Evolutionary conservation across 495 filamentous ascomycete genomes (phyloP).

Genomic region (Annulohypoxylon moriforme): DNA sequence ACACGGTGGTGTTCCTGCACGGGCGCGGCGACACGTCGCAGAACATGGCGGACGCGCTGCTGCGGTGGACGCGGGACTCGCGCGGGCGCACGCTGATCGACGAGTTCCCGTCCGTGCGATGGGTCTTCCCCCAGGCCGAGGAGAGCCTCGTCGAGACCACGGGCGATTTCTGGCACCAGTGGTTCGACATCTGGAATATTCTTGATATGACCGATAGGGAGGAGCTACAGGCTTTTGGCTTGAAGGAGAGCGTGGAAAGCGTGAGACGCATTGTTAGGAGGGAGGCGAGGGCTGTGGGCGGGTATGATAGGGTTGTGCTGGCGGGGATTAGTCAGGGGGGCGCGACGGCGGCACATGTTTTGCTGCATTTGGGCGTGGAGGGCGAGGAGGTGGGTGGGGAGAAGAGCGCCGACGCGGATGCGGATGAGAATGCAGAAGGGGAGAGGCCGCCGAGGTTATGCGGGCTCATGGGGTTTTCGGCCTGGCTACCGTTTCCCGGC

Average conservation of each 20-base stretch:
- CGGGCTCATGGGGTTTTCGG: slow-evolving; percentile 66
- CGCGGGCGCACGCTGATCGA: slow-evolving; percentile 43
- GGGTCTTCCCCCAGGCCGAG: slow-evolving; percentile 61
- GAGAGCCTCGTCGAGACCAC: slow-evolving; percentile 53
- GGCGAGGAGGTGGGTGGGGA: not conserved
- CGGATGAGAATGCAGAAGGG: not conserved
- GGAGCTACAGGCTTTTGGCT: slow-evolving; percentile 49
- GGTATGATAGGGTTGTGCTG: slow-evolving; percentile 47
- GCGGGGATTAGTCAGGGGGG: slow-evolving; percentile 52
- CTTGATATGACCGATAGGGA: slow-evolving; percentile 49
- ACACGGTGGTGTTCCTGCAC: slow-evolving; percentile 67
- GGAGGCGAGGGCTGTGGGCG: slow-evolving; percentile 48
- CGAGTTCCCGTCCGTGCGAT: slow-evolving; percentile 46
- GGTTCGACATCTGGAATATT: slow-evolving; percentile 57
- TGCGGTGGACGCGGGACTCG: slow-evolving; percentile 44
- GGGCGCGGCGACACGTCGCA: slow-evolving; percentile 63
- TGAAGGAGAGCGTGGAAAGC: slow-evolving; percentile 45
- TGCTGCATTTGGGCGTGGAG: slow-evolving; percentile 52
- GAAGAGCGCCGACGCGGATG: not conserved
- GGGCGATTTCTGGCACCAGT: slow-evolving; percentile 52
- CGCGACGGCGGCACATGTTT: slow-evolving; percentile 58
- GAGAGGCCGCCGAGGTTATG: slow-evolving; percentile 39
- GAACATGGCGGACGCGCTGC: slow-evolving; percentile 63
- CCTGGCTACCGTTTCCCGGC: slow-evolving; percentile 66
- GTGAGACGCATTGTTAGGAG: slow-evolving; percentile 34